Evolutionary conservation across 1,284 basidiomycete species (phyloP).

Genomic region (Cryptococcus sp.): DNA sequence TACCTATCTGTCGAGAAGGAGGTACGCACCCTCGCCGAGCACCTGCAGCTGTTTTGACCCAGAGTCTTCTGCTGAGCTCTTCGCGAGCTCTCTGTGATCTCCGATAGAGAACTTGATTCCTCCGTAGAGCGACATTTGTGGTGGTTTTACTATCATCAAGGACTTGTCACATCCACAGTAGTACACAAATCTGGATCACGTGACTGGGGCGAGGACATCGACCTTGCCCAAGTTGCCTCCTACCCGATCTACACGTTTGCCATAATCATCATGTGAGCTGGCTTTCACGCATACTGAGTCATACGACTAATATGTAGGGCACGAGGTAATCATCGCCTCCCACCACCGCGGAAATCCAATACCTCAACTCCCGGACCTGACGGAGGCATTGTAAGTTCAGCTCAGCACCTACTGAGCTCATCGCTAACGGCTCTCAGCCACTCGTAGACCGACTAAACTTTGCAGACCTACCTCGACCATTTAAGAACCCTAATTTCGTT

Average conservation of each 20-base stretch:
- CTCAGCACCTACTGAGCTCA: not conserved
- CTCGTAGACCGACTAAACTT: slow-evolving; percentile 39
- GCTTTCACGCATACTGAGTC: too few species aligned
- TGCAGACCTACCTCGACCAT: slow-evolving; percentile 39
- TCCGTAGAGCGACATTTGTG: slow-evolving; percentile 46
- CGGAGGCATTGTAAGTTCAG: not conserved
- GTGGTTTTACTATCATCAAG: too few species aligned
- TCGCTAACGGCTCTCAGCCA: slow-evolving; percentile 8
- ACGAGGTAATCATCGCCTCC: not conserved
- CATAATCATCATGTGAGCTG: too few species aligned
- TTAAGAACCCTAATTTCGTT: slow-evolving; percentile 36
- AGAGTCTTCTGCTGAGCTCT: not conserved
- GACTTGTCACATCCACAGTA: too few species aligned
- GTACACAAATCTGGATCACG: too few species aligned
- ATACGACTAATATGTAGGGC: too few species aligned
- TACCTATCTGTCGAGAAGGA: not conserved
- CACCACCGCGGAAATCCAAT: slow-evolving; percentile 1
- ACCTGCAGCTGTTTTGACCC: not conserved
- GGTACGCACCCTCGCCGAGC: not conserved
- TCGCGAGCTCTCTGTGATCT: not conserved
- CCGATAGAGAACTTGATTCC: slow-evolving; percentile 39
- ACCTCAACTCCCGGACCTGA: not conserved
- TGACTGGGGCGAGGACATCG: too few species aligned
- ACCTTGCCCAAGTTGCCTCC: too few species aligned
- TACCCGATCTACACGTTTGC: too few species aligned